Percentiles rank a stretch among this genome's conserved stretches.
phyloP scores from a whole-genome alignment of 1,284 basidiomycete genomes.

The Stereum hirsutum region DNA sequence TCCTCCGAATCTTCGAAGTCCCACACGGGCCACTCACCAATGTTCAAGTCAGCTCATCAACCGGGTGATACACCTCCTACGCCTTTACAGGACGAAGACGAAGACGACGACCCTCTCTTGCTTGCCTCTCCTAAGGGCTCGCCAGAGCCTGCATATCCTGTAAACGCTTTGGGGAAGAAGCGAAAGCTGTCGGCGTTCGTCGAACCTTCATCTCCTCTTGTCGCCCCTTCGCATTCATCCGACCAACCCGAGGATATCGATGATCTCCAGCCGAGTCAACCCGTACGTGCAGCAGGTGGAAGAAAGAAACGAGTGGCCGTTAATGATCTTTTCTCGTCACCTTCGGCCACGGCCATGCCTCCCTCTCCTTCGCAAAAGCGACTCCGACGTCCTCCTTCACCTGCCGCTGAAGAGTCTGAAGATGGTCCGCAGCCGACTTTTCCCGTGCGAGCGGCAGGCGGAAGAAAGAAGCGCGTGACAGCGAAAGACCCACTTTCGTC shows the following conservation, averaged over 20 bases:
- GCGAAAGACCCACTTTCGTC: constrained; percentile 27
- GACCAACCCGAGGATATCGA: not conserved
- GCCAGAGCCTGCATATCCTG: too few species aligned
- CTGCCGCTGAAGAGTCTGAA: not conserved
- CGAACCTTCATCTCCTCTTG: too few species aligned
- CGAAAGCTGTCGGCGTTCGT: too few species aligned
- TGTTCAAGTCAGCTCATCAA: too few species aligned
- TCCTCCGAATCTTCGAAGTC: too few species aligned
- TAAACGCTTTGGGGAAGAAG: too few species aligned
- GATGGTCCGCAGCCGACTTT: constrained; percentile 38
- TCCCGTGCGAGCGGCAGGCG: constrained; percentile 37
- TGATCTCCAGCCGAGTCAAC: constrained; percentile 40
- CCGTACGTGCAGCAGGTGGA: constrained; percentile 35
- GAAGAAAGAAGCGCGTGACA: constrained; percentile 23
- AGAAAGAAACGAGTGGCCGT: constrained; percentile 24
- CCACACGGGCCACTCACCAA: too few species aligned
- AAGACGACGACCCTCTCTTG: too few species aligned
- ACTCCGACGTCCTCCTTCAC: constrained; percentile 18
- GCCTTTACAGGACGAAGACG: too few species aligned
- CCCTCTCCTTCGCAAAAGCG: constrained; percentile 36
- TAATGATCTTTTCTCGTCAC: constrained; percentile 27
- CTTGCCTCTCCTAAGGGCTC: too few species aligned
- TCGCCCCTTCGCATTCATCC: not conserved
- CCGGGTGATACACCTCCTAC: too few species aligned
- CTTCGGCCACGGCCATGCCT: constrained; percentile 23